Conservation (phyloP, 163 green algal species). For the Picocystis sp. region DNA sequence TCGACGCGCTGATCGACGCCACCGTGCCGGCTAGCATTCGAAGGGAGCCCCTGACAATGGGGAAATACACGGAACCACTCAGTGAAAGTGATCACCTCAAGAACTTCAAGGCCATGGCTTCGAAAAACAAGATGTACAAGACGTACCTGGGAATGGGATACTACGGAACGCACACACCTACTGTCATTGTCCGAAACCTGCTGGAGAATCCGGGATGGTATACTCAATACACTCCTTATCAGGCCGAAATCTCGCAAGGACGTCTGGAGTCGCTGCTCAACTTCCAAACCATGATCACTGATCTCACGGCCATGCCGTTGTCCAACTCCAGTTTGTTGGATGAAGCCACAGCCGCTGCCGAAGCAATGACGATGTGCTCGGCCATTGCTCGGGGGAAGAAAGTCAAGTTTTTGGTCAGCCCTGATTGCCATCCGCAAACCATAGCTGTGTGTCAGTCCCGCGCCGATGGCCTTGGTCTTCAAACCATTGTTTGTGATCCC, state of each 20-base stretch:
- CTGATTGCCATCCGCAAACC: constrained; percentile 88
- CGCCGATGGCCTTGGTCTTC: constrained; percentile 80
- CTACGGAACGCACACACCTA: constrained; percentile 74
- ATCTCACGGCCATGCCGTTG: constrained; percentile 90
- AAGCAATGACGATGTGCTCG: constrained; percentile 97
- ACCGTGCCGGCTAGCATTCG: constrained; percentile 83
- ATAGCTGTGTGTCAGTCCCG: constrained; percentile 85
- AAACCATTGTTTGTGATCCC: constrained; percentile 62
- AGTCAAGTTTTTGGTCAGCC: constrained; percentile 85
- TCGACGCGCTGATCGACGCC: constrained; percentile 79
- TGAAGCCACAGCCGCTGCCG: constrained; percentile 89
- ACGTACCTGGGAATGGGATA: constrained; percentile 95
- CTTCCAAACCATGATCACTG: constrained; percentile 95
- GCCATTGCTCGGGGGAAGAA: constrained; percentile 90
- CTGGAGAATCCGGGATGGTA: constrained; percentile 99
- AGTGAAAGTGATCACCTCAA: constrained; percentile 77
- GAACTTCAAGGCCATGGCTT: constrained; percentile 81
- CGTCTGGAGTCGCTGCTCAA: constrained; percentile 96
- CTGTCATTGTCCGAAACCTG: constrained; percentile 93
- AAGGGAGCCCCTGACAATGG: constrained; percentile 61
- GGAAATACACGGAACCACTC: constrained; percentile 63
- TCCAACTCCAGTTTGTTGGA: constrained; percentile 90
- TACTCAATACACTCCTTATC: constrained; percentile 99
- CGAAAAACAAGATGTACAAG: constrained; percentile 92
- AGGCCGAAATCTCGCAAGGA: constrained; percentile 96